Percentiles rank a stretch among this genome's conserved stretches.
phyloP scores from a whole-genome alignment of 2,329 filamentous ascomycete genomes.

The Trichoderma guizhouense region DNA sequence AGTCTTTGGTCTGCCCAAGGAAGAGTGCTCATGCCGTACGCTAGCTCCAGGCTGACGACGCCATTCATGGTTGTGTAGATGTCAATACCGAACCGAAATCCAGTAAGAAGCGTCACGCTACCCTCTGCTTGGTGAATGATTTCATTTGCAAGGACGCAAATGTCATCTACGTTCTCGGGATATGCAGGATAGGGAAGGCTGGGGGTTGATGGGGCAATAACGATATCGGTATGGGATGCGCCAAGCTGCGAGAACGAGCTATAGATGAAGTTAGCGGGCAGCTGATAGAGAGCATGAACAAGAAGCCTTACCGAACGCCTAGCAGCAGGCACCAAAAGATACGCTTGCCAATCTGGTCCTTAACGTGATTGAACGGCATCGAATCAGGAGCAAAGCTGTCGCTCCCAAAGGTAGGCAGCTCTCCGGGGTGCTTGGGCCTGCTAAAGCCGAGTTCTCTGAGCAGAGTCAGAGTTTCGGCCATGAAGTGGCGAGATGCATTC shows the following conservation, averaged over 20 bases:
- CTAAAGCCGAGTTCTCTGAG: constrained; percentile 65
- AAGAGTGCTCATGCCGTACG: constrained; percentile 73
- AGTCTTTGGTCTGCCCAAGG: constrained; percentile 75
- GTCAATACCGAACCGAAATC: constrained; percentile 76
- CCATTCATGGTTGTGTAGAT: constrained; percentile 79
- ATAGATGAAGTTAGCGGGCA: neutral
- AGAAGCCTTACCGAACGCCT: constrained; percentile 56
- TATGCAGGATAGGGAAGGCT: constrained; percentile 74
- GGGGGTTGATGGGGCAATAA: constrained; percentile 72
- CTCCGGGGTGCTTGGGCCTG: constrained; percentile 47
- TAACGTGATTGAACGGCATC: constrained; percentile 62
- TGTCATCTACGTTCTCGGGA: constrained; percentile 79
- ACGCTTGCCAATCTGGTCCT: constrained; percentile 69
- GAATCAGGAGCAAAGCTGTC: constrained; percentile 39
- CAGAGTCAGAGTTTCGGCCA: constrained; percentile 69
- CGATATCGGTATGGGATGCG: constrained; percentile 65
- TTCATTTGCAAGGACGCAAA: constrained; percentile 69
- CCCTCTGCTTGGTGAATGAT: constrained; percentile 68
- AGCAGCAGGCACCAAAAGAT: constrained; percentile 85
- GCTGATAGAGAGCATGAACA: neutral
- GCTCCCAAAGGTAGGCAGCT: constrained; percentile 39
- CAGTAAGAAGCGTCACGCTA: constrained; percentile 66
- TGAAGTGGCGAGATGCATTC: constrained; percentile 65
- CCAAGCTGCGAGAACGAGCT: constrained; percentile 78
- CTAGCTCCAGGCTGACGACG: constrained; percentile 74